These are phyloP conservation scores for Cryptococcus sp. DNA, from an alignment of 1,284 basidiomycete species.

Conservation along the genomic window DNA sequence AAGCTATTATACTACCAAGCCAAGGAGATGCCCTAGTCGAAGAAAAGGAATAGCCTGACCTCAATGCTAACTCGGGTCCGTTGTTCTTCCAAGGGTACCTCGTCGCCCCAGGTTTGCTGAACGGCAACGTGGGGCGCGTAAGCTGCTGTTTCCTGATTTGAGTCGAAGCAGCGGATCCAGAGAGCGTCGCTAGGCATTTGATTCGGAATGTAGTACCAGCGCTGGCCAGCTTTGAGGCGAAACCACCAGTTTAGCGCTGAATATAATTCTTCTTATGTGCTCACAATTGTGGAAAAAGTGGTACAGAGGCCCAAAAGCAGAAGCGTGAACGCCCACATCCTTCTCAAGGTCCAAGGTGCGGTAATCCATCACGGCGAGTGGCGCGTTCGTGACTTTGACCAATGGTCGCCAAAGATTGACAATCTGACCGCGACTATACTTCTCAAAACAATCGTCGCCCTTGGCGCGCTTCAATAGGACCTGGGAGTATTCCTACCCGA, in stretches of 20 bases:
- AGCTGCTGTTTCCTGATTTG: constrained; percentile 4
- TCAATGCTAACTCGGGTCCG: background rate
- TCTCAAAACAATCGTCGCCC: background rate
- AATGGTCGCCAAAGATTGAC: constrained; percentile 28
- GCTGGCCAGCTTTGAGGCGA: constrained; percentile 11
- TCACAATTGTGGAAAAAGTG: constrained; percentile 1
- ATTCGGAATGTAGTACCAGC: constrained; percentile 24
- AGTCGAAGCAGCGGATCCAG: constrained; percentile 29
- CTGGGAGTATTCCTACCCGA: background rate
- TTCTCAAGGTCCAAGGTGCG: constrained; percentile 9
- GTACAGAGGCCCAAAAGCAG: background rate
- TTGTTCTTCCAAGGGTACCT: background rate
- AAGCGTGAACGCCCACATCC: constrained; percentile 5
- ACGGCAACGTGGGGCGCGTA: constrained; percentile 9
- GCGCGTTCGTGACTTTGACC: constrained; percentile 25
- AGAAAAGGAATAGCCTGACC: constrained; percentile 2
- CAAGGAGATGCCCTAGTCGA: too few relatives aligned
- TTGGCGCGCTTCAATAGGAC: constrained; percentile 1
- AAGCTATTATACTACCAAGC: too few relatives aligned
- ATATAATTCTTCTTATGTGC: constrained; percentile 4
- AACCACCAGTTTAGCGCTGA: constrained; percentile 16
- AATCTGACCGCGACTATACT: background rate
- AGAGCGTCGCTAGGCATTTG: constrained; percentile 21
- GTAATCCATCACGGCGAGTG: constrained; percentile 24
- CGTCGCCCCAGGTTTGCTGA: background rate